These are phyloP conservation scores for Coelastrella sp. DNA, from an alignment of 139 green algal genomes.

Conservation along the genomic window DNA sequence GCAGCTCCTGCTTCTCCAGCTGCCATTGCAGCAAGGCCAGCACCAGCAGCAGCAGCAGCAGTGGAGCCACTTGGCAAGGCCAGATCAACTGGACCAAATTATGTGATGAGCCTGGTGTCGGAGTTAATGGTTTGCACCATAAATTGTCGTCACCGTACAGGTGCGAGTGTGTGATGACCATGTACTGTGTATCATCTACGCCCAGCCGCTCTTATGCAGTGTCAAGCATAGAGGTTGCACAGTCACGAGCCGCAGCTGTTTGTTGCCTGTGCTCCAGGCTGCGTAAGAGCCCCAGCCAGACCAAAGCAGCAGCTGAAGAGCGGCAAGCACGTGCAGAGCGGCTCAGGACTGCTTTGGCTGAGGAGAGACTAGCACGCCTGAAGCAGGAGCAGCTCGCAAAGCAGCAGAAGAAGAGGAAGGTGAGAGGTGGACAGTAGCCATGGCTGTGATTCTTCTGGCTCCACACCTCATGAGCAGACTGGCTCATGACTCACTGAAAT, in stretches of 20 bases:
- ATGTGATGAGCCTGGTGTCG: background rate
- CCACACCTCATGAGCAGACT: background rate
- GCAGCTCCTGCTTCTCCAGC: background rate
- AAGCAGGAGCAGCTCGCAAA: constrained; percentile 49
- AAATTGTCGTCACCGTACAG: constrained; percentile 59
- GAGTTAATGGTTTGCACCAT: constrained; percentile 28
- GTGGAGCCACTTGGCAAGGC: constrained; percentile 17
- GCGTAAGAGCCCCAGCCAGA: constrained; percentile 49
- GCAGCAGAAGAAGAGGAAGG: constrained; percentile 37
- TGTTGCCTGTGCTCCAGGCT: constrained; percentile 16
- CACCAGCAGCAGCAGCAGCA: constrained; percentile 12
- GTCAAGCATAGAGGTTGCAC: background rate
- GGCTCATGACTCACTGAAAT: background rate
- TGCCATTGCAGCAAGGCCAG: constrained; percentile 34
- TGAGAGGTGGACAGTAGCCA: constrained; percentile 34
- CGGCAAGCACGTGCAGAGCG: constrained; percentile 63
- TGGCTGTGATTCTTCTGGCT: background rate
- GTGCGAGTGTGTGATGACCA: background rate
- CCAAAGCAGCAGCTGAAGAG: constrained; percentile 50
- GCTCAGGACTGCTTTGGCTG: constrained; percentile 56
- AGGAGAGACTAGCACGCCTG: constrained; percentile 55
- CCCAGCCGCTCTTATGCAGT: background rate
- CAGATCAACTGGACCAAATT: constrained; percentile 13
- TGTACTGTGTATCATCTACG: background rate
- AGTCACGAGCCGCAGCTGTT: background rate